Conservation (phyloP, 2,329 filamentous ascomycete species). For the Colletotrichum liaoningense region DNA sequence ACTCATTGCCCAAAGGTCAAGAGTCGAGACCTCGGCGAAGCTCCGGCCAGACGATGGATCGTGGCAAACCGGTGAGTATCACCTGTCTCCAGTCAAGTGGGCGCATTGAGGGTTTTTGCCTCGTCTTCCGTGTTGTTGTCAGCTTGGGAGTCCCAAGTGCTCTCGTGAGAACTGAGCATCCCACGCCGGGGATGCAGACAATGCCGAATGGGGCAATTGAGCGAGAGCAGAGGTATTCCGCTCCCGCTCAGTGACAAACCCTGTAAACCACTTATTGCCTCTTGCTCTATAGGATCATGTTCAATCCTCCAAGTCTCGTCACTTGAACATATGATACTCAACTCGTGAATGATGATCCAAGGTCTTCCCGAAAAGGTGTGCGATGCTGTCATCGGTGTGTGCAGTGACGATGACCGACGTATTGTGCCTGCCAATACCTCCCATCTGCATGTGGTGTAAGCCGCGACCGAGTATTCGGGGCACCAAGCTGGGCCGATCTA, state of each 20-base stretch:
- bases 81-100: slow-evolving; percentile 28
- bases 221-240: not conserved
- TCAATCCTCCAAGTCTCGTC: not conserved
- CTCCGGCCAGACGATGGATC: slow-evolving; percentile 32
- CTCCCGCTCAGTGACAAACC: not conserved
- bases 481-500: not conserved
- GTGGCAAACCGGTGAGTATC: slow-evolving; percentile 13
- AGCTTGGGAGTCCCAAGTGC: not conserved
- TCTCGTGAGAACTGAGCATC: slow-evolving; percentile 6
- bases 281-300: not conserved
- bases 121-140: not conserved
- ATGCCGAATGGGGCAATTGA: not conserved
- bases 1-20: not conserved
- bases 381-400: slow-evolving; percentile 33
- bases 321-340: not conserved
- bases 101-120: not conserved
- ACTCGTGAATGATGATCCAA: not conserved
- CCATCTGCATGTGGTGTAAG: slow-evolving; percentile 28
- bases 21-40: slow-evolving; percentile 23
- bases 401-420: slow-evolving; percentile 26
- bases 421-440: slow-evolving; percentile 19
- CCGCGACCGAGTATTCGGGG: slow-evolving; percentile 30
- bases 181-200: slow-evolving; percentile 5
- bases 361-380: not conserved
- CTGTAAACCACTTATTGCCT: not conserved